Conservation (phyloP, 345 rosid genomes). For the Rhodamnia argentea region DNA sequence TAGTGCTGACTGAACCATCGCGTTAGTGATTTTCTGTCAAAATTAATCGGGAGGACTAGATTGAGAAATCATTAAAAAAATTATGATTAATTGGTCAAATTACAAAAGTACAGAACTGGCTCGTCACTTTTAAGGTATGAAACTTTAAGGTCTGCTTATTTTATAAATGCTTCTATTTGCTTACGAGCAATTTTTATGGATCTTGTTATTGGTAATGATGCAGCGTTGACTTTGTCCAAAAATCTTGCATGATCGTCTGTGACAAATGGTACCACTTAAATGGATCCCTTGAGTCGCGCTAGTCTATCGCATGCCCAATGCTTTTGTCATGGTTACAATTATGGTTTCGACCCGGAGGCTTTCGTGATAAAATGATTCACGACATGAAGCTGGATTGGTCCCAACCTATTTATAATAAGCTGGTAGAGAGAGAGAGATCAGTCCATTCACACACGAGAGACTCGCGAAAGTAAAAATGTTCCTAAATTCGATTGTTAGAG, state of each 20-base stretch:
- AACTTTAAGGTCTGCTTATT: background rate
- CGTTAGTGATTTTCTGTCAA: background rate
- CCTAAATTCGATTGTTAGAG: background rate
- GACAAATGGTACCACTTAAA: background rate
- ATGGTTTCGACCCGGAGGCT: background rate
- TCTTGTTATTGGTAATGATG: background rate
- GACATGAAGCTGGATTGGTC: background rate
- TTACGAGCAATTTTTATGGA: background rate
- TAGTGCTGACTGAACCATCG: too few species aligned
- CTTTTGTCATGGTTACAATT: background rate
- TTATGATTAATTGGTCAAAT: fast-evolving
- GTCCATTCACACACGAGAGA: background rate
- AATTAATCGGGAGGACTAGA: background rate
- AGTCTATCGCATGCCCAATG: background rate
- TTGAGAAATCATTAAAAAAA: background rate
- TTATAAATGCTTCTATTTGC: background rate
- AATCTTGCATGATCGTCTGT: background rate
- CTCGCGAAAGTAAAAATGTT: background rate
- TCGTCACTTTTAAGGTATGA: background rate
- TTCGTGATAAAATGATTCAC: background rate
- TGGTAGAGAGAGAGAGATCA: background rate
- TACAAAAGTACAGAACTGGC: background rate
- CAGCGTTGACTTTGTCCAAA: background rate
- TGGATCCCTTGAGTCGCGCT: background rate
- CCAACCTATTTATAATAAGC: background rate